A percentile compares a stretch with the other conserved stretches of the same genome.
Conservation (phyloP, 257 asterid genomes). For the Leonotis leonurus region DNA sequence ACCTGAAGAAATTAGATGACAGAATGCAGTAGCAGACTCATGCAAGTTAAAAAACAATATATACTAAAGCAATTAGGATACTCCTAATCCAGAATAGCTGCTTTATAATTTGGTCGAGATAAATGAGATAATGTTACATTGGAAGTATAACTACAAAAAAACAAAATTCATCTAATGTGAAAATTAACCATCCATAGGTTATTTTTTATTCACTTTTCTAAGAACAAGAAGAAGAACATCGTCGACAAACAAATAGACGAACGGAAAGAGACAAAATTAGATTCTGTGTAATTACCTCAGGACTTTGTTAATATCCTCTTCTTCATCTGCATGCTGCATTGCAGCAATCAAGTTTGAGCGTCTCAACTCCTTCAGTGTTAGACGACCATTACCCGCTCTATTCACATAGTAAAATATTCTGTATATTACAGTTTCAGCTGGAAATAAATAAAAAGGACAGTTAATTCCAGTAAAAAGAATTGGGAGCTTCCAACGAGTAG, state of each 20-base stretch:
- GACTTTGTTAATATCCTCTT: conserved; percentile 98
- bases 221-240: not conserved
- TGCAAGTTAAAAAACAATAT: not conserved
- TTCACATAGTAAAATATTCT: conserved; percentile 97
- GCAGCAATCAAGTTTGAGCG: conserved; percentile 83
- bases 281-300: conserved; percentile 51
- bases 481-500: conserved; percentile 11
- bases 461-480: conserved; percentile 24
- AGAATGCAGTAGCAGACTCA: not conserved
- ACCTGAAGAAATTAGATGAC: conserved; percentile 41
- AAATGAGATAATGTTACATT: not conserved
- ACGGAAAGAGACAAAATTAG: not conserved
- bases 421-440: conserved; percentile 99
- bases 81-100: conserved; percentile 10
- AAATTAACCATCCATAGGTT: not conserved
- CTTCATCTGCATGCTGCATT: conserved; percentile 99
- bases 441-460: conserved; percentile 39
- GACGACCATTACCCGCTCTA: conserved; percentile 87
- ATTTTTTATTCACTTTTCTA: not conserved
- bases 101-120: not conserved
- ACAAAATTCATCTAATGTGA: not conserved
- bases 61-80: not conserved
- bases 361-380: conserved; percentile 91
- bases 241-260: conserved; percentile 3
- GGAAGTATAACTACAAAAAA: not conserved